Evolutionary conservation across 768 basidiomycete genomes (phyloP).

Genomic region (Tricholoma furcatifolium): DNA sequence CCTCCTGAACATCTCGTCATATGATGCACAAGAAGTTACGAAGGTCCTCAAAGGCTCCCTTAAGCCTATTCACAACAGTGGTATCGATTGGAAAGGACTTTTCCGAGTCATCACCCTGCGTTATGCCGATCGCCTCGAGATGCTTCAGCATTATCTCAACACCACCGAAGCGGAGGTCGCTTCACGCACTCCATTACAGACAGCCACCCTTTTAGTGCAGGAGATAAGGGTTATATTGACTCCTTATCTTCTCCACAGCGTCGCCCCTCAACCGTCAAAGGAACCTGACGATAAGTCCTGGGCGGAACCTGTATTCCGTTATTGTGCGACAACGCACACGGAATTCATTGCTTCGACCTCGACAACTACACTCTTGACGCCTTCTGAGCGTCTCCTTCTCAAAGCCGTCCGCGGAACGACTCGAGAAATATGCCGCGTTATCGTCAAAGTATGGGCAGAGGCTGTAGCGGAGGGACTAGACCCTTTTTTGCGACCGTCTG

Average conservation of each 20-base stretch:
- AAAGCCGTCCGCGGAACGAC: conserved; percentile 31
- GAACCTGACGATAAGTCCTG: conserved; percentile 14
- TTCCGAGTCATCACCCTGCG: conserved; percentile 29
- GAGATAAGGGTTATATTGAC: neutral
- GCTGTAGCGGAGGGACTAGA: conserved; percentile 30
- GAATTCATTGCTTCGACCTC: conserved; percentile 9
- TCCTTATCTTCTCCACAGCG: neutral
- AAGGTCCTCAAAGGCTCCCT: conserved; percentile 17
- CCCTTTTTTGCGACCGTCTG: neutral
- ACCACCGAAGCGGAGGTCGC: neutral
- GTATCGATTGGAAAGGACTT: conserved; percentile 34
- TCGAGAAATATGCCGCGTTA: conserved; percentile 44
- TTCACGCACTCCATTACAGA: neutral
- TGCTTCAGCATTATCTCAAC: conserved; percentile 20
- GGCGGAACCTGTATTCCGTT: conserved; percentile 27
- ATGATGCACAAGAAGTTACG: conserved; percentile 18
- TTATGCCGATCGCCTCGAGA: conserved; percentile 31
- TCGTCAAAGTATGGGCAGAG: conserved; percentile 47
- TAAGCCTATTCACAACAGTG: conserved; percentile 18
- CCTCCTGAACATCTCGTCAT: conserved; percentile 20
- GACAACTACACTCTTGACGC: conserved; percentile 17
- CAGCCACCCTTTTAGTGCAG: neutral
- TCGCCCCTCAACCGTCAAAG: neutral
- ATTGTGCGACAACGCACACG: conserved; percentile 31
- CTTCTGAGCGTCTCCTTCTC: conserved; percentile 26